Conservation (phyloP, 129 eudicot genomes). For the Mikania micrantha region DNA sequence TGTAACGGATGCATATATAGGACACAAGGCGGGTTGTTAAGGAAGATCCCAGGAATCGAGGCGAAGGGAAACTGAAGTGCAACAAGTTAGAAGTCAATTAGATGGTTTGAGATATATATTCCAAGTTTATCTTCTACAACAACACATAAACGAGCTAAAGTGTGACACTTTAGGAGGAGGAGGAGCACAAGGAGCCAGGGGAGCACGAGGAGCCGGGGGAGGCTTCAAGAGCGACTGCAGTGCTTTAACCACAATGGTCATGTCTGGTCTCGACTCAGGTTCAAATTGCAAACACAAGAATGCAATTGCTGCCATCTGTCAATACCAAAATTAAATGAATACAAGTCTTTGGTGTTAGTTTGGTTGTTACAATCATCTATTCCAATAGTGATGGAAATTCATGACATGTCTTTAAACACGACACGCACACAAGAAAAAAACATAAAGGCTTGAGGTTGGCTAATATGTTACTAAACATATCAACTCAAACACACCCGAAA, state of each 20-base stretch:
- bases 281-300: constrained; percentile 67
- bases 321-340: background rate
- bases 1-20: background rate
- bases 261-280: constrained; percentile 70
- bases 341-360: background rate
- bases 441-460: too few relatives aligned
- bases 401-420: too few relatives aligned
- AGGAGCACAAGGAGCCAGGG: constrained; percentile 22
- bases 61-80: too few relatives aligned
- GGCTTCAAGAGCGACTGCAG: constrained; percentile 46
- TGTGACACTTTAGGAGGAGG: constrained; percentile 24
- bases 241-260: constrained; percentile 62
- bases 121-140: background rate
- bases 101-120: background rate
- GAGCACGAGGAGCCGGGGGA: constrained; percentile 4
- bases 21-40: too few relatives aligned
- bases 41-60: too few relatives aligned
- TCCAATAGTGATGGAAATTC: too few relatives aligned
- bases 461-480: too few relatives aligned
- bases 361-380: background rate
- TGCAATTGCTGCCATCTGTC: constrained; percentile 63
- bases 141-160: background rate
- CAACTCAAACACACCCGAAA: too few relatives aligned
- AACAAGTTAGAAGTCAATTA: too few relatives aligned
- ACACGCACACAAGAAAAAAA: too few relatives aligned